A percentile compares a stretch with the other conserved stretches of the same genome.
These are phyloP conservation scores for Boletus vinaceobasis DNA, from an alignment of 768 basidiomycete genomes.

Conservation along the genomic window DNA sequence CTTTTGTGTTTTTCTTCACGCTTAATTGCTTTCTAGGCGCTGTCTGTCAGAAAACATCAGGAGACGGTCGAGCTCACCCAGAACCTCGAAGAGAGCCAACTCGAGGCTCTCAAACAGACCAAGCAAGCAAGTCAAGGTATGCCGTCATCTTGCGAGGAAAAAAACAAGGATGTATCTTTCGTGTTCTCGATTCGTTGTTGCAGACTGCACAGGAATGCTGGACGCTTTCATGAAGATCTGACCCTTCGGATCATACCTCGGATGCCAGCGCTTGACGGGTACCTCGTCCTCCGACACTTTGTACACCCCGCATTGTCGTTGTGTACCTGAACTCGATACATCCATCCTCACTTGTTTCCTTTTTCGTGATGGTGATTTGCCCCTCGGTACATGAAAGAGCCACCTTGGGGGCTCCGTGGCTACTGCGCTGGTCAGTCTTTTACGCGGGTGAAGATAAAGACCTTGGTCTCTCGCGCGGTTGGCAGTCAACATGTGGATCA, in stretches of 20 bases:
- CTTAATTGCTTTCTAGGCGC: conserved; percentile 8
- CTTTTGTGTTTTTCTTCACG: no score
- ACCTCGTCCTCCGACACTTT: neutral
- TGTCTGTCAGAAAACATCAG: conserved; percentile 30
- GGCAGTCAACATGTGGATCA: neutral
- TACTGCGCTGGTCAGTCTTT: neutral
- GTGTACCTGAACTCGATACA: neutral
- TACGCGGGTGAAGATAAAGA: neutral
- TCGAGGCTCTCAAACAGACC: conserved; percentile 20
- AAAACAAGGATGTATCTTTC: neutral
- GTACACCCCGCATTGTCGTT: neutral
- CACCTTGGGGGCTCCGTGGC: neutral
- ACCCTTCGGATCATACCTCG: neutral
- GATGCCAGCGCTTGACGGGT: neutral
- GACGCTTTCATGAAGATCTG: conserved; percentile 22
- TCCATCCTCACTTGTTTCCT: neutral
- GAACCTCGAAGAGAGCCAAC: conserved; percentile 24
- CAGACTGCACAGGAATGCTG: conserved; percentile 19
- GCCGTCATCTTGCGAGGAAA: neutral
- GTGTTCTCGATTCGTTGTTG: neutral
- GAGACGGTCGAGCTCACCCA: conserved; percentile 17
- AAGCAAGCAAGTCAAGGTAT: conserved; percentile 22
- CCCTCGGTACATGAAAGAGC: neutral
- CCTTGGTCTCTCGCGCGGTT: neutral
- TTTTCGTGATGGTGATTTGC: neutral